Evolutionary conservation across 2,329 filamentous ascomycete genomes (phyloP).

Genomic region (Corinectria fuckeliana): DNA sequence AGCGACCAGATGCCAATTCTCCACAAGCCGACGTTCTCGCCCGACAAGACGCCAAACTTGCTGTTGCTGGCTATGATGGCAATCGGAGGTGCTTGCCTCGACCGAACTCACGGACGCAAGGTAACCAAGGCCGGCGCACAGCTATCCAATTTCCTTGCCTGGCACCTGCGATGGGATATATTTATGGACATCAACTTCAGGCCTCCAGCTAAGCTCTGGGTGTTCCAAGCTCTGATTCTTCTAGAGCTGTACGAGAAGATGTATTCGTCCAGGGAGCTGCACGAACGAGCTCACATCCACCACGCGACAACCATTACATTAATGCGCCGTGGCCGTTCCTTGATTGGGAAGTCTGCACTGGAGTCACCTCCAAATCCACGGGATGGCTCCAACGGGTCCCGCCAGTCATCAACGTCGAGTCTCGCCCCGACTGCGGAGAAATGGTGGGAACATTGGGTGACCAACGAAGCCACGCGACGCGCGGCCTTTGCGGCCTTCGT

Average conservation of each 20-base stretch:
- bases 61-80: constrained; percentile 89
- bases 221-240: constrained; percentile 89
- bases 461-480: constrained; percentile 86
- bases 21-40: constrained; percentile 91
- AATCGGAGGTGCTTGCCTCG: constrained; percentile 88
- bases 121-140: constrained; percentile 79
- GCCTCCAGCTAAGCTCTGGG: constrained; percentile 92
- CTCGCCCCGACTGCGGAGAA: constrained; percentile 77
- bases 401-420: constrained; percentile 68
- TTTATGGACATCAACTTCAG: constrained; percentile 91
- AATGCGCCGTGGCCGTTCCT: constrained; percentile 90
- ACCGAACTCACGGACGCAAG: constrained; percentile 78
- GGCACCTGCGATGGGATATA: constrained; percentile 94
- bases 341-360: constrained; percentile 83
- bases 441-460: constrained; percentile 97
- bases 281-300: constrained; percentile 95
- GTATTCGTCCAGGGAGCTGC: constrained; percentile 89
- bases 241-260: constrained; percentile 97
- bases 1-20: constrained; percentile 94
- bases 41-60: constrained; percentile 84
- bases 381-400: constrained; percentile 62
- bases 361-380: constrained; percentile 82
- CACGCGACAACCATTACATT: constrained; percentile 94
- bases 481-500: constrained; percentile 94
- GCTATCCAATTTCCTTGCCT: constrained; percentile 87